Base-by-base conservation (phyloP, 371 early-diverging fungal genomes). In the Mortierella sp. region DNA sequence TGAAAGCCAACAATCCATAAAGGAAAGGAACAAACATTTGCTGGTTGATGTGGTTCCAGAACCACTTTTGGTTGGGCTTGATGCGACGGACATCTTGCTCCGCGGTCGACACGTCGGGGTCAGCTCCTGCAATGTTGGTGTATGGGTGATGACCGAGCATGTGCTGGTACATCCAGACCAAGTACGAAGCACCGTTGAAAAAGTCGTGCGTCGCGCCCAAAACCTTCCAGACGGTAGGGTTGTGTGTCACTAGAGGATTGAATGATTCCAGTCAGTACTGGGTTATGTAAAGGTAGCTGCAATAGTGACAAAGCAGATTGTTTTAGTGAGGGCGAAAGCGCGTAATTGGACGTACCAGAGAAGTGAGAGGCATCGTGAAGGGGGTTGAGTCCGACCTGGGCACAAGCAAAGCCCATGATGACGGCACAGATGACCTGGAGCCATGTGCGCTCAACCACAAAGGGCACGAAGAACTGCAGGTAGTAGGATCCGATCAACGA, bases 141-240 rank as follows among this genome's bases (percentile, higher is more conserved):
- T 90, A 91, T 24, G 90, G 87, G 73, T 91, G 91, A 68, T 91
- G 91, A 1, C 91, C 91, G 22, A 91, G 74, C 85, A 87, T 86
- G 77, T 91, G 91, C 76, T 91, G 91, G 73, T 91, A 91, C 73
- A 85, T 77, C 91, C 91, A 90, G 19, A 88, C 85, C 16, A 90
- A 77, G 74, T 88, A 87, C 6, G 90, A 90, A 2, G 87, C 75
- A 4, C 91, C 91, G 72, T 90, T 91, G 71, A 91, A 80, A 69
- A 91, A 89, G 73, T 91, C 91, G 67, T 91, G 91, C 16, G 89
- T 89, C 34, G 89, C 86, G 24, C 90, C 89, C 41, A 91, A 55
- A 19, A 86, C 70, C 64, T 86, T 86, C 91, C 91, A 91, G 5
- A 90, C 83, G 22, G 77, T 85, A 10, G 90, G 89, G 73, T 76